Conservation (phyloP, 208 protist genomes). For the Leishmania lainsoni region DNA sequence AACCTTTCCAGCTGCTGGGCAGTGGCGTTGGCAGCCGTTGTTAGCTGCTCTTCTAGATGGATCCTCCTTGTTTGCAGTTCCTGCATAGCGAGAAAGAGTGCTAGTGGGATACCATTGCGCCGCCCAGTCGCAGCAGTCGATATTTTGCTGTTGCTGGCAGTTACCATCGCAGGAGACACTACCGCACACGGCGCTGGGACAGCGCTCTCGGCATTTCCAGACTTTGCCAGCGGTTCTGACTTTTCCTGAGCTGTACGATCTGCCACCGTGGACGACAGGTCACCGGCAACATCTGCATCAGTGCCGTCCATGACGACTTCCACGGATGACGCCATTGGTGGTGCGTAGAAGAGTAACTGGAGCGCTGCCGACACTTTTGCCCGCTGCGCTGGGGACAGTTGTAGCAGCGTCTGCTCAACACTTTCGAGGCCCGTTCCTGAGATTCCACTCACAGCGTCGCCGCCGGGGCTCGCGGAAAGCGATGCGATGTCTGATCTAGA, state of each 20-base stretch:
- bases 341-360: constrained; percentile 23
- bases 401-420: constrained; percentile 17
- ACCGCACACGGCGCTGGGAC: background rate
- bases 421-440: constrained; percentile 6
- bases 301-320: background rate
- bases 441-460: background rate
- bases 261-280: background rate
- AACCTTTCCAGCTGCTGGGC: constrained; percentile 40
- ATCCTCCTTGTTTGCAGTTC: constrained; percentile 38
- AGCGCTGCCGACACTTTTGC: constrained; percentile 19
- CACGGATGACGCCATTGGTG: background rate
- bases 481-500: background rate
- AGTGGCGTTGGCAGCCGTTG: constrained; percentile 8
- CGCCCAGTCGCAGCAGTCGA: background rate
- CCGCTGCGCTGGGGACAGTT: constrained; percentile 17
- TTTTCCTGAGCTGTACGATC: background rate
- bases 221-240: background rate
- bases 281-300: background rate
- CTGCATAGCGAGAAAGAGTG: constrained; percentile 15
- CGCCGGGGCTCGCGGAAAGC: background rate
- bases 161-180: background rate
- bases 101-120: constrained; percentile 8
- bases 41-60: constrained; percentile 36
- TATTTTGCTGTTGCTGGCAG: background rate
- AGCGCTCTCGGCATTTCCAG: background rate